Evolutionary conservation across 1,284 basidiomycete genomes (phyloP).

Genomic region (Bondarzewia mesenterica): DNA sequence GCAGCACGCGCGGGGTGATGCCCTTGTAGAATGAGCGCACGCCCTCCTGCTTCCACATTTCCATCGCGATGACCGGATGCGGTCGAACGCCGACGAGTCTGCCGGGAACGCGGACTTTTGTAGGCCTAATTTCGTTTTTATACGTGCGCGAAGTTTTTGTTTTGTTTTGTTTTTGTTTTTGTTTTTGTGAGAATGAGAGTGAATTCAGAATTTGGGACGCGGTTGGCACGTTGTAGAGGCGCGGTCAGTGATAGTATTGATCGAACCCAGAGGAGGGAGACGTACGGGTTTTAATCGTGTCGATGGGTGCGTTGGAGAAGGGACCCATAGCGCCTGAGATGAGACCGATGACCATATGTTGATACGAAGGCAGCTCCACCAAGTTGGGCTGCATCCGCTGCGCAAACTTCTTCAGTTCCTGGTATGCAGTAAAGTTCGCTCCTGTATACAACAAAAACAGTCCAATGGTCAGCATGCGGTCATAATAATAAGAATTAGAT

Average conservation of each 20-base stretch:
- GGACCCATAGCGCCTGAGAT: conserved; percentile 97
- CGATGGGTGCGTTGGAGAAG: conserved; percentile 95
- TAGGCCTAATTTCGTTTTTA: conserved; percentile 41
- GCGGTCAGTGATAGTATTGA: background rate
- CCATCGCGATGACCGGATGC: conserved; percentile 77
- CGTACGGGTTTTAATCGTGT: conserved; percentile 93
- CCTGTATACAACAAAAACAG: too few species aligned
- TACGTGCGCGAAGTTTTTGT: background rate
- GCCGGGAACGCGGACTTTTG: conserved; percentile 80
- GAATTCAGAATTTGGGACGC: background rate
- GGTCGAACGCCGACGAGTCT: conserved; percentile 70
- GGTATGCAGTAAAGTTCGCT: conserved; percentile 98
- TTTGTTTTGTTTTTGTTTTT: background rate
- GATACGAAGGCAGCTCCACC: conserved; percentile 80
- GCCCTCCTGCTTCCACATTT: conserved; percentile 95
- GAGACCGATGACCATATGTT: conserved; percentile 90
- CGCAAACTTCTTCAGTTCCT: conserved; percentile 87
- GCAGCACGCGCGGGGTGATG: conserved; percentile 92
- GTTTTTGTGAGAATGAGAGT: background rate
- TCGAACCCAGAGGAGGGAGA: conserved; percentile 11
- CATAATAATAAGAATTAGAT: background rate
- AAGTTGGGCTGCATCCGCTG: conserved; percentile 71
- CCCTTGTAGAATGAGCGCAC: conserved; percentile 91
- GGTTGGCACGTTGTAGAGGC: too few species aligned
- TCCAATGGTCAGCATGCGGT: too few species aligned